Conservation (phyloP, 2,329 filamentous ascomycete genomes). For the Corinectria fuckeliana region DNA sequence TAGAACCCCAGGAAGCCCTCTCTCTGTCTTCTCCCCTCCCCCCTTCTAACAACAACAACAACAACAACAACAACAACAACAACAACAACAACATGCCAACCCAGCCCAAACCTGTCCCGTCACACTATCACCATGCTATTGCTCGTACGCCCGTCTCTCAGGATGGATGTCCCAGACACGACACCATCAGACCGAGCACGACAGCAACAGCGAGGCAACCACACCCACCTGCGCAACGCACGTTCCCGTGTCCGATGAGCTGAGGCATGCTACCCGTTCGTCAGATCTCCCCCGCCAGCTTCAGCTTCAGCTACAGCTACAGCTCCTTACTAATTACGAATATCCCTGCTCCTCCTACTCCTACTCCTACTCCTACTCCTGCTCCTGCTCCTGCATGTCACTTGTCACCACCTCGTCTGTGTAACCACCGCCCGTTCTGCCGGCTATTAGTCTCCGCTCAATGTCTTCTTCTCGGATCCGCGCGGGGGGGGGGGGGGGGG, state of each 20-base stretch:
- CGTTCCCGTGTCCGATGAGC: conserved; percentile 40
- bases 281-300: conserved; percentile 33
- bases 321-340: too few species aligned
- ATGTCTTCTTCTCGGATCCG: background rate
- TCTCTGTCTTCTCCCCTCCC: too few species aligned
- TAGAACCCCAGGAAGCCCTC: too few species aligned
- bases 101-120: background rate
- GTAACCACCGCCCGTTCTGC: background rate
- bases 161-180: background rate
- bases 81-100: too few species aligned
- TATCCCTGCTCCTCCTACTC: background rate
- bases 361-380: background rate
- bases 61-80: too few species aligned
- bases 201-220: conserved; percentile 8
- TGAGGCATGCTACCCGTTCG: conserved; percentile 38
- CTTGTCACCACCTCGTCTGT: too few species aligned
- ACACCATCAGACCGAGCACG: background rate
- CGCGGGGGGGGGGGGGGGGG: background rate
- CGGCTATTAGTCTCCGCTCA: conserved; percentile 5
- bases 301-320: too few species aligned
- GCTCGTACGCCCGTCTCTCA: background rate
- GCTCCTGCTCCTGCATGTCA: background rate
- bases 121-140: background rate
- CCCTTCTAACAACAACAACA: too few species aligned
- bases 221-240: conserved; percentile 29